phyloP scores from a whole-genome alignment of 345 rosid species.

The Camelina neglecta region DNA sequence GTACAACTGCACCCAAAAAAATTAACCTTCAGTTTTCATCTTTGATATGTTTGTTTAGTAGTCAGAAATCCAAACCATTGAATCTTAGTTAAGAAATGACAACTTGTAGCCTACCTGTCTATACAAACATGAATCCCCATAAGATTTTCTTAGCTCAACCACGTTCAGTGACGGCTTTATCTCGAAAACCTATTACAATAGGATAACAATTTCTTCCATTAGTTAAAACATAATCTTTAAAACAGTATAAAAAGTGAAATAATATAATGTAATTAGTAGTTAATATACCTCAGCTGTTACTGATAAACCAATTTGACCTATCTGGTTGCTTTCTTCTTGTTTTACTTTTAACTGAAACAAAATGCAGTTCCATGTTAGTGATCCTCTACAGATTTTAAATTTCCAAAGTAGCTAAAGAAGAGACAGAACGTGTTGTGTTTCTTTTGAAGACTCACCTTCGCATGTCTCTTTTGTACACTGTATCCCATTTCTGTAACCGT shows the following conservation, averaged over 20 bases:
- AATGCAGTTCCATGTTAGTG: background rate
- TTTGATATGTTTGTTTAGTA: background rate
- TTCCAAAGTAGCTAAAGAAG: background rate
- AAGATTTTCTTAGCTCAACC: constrained; percentile 84
- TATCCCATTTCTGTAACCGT: constrained; percentile 82
- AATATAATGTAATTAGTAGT: background rate
- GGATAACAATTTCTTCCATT: background rate
- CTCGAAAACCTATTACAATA: constrained; percentile 67
- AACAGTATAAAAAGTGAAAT: background rate
- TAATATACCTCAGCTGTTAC: constrained; percentile 80
- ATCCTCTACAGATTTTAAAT: background rate
- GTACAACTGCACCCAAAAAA: constrained; percentile 67
- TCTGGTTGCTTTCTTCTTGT: constrained; percentile 62
- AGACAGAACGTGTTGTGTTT: constrained; percentile 10
- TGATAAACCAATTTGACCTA: constrained; percentile 57
- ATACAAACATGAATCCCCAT: constrained; percentile 75
- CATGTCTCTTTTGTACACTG: constrained; percentile 78
- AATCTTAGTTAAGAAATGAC: background rate
- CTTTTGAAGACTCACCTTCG: constrained; percentile 58
- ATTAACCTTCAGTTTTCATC: background rate
- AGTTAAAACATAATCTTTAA: constrained; percentile 18
- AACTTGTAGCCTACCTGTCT: constrained; percentile 62
- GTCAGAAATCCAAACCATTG: background rate
- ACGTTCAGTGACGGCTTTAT: constrained; percentile 78
- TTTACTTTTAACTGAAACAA: constrained; percentile 66